These are phyloP conservation scores for Tylopilus plumbeoviolaceoides DNA, from an alignment of 768 basidiomycete species.

Conservation along the genomic window DNA sequence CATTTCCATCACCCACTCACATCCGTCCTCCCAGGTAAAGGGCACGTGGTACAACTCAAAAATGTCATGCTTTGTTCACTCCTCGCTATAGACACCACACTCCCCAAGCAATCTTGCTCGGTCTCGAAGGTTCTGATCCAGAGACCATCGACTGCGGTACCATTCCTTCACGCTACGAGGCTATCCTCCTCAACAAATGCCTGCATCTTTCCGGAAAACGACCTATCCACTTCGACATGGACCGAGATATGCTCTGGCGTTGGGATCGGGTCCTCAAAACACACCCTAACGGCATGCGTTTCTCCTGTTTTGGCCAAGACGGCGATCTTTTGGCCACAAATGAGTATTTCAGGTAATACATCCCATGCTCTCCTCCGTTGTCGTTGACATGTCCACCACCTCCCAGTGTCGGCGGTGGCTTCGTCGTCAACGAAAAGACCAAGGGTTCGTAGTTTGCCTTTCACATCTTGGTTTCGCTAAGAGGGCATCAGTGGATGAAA, in stretches of 20 bases:
- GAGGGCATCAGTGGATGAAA: conserved; percentile 68
- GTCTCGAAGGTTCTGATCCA: conserved; percentile 85
- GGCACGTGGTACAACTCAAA: conserved; percentile 41
- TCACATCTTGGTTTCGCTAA: background rate
- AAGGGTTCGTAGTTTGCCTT: conserved; percentile 49
- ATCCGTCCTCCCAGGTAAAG: conserved; percentile 53
- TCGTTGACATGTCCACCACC: background rate
- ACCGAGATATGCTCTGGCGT: conserved; percentile 89
- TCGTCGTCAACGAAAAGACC: conserved; percentile 93
- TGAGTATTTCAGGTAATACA: conserved; percentile 73
- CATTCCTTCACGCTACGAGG: conserved; percentile 69
- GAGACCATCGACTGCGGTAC: conserved; percentile 90
- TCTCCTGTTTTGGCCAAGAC: conserved; percentile 75
- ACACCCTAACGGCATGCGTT: conserved; percentile 92
- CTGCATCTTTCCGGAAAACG: conserved; percentile 72
- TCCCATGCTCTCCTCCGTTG: background rate
- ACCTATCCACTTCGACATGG: conserved; percentile 81
- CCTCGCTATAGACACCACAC: conserved; percentile 64
- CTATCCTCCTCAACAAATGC: conserved; percentile 60
- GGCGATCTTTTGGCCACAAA: conserved; percentile 91
- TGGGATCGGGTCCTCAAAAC: conserved; percentile 88
- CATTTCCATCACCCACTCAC: conserved; percentile 3
- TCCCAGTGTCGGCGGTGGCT: conserved; percentile 81
- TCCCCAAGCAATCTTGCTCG: conserved; percentile 80
- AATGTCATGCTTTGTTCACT: conserved; percentile 1